phyloP scores from a whole-genome alignment of 2,329 filamentous ascomycete species.

The Epichloe sylvatica region DNA sequence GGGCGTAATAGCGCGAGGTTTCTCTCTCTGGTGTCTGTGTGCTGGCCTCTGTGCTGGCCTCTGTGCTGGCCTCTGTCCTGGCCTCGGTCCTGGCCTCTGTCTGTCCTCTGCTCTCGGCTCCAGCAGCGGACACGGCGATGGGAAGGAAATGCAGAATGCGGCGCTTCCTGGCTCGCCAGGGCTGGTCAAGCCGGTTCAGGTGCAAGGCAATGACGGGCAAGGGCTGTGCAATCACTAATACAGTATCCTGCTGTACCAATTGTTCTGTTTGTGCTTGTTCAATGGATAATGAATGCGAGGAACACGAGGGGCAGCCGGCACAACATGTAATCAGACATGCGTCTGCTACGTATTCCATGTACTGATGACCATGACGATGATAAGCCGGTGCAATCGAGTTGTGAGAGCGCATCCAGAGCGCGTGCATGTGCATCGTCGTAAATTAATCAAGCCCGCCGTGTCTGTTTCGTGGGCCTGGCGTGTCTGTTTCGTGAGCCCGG shows the following conservation, averaged over 20 bases:
- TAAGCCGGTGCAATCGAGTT: neutral
- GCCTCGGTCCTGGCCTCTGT: too few species aligned
- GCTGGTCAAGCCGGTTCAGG: neutral
- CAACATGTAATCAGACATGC: neutral
- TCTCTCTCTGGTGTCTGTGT: too few species aligned
- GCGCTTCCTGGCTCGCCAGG: neutral
- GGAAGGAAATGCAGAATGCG: neutral
- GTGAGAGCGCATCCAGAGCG: neutral
- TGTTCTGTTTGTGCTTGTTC: neutral
- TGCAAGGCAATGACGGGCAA: neutral
- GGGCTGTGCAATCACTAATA: too few species aligned
- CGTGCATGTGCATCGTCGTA: slow-evolving; percentile 12
- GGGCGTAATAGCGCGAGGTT: too few species aligned
- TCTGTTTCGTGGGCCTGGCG: slow-evolving; percentile 29
- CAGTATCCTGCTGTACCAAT: neutral
- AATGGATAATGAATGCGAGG: neutral
- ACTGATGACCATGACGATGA: neutral
- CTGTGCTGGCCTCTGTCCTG: too few species aligned
- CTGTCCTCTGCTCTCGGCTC: too few species aligned
- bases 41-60: too few species aligned
- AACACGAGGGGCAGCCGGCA: neutral
- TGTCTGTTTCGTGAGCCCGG: slow-evolving; percentile 27
- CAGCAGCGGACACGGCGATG: too few species aligned
- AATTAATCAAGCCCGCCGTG: slow-evolving; percentile 26
- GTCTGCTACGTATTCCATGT: neutral